Evolutionary conservation across 169 alveolate species (phyloP).

Genomic region (Plasmodium falciparum): DNA sequence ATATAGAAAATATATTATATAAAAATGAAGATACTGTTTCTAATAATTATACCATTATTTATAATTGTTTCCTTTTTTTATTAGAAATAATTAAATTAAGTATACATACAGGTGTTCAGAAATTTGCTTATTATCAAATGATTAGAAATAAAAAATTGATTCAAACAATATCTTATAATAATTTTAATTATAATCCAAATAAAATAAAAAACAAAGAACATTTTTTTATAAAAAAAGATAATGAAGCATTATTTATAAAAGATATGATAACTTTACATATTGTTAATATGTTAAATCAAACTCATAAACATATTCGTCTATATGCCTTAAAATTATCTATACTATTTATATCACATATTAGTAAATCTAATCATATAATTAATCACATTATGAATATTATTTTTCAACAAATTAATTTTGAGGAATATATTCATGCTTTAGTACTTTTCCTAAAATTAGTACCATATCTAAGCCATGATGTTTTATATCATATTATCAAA

Average conservation of each 20-base stretch:
- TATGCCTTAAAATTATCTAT: constrained; percentile 25
- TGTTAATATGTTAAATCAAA: constrained; percentile 18
- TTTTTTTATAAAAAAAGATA: constrained; percentile 21
- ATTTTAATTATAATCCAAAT: neutral
- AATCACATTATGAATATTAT: neutral
- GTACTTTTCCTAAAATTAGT: neutral
- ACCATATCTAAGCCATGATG: constrained; percentile 37
- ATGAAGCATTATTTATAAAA: constrained; percentile 45
- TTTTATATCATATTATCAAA: constrained; percentile 26
- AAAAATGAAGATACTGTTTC: constrained; percentile 34
- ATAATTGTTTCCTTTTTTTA: constrained; percentile 36
- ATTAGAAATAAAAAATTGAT: neutral
- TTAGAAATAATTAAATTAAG: constrained; percentile 47
- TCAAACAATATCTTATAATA: neutral
- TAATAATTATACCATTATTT: constrained; percentile 6
- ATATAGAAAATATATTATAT: constrained; percentile 15
- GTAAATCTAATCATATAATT: constrained; percentile 23
- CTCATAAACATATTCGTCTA: neutral
- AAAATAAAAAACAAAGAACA: constrained; percentile 48
- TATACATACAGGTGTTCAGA: constrained; percentile 33
- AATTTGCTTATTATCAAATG: constrained; percentile 34
- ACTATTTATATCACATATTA: constrained; percentile 15
- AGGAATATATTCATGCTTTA: constrained; percentile 34
- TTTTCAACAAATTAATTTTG: constrained; percentile 18
- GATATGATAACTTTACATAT: constrained; percentile 19